phyloP scores from a whole-genome alignment of 1,284 basidiomycete species.

The Trichosporon sp. region DNA sequence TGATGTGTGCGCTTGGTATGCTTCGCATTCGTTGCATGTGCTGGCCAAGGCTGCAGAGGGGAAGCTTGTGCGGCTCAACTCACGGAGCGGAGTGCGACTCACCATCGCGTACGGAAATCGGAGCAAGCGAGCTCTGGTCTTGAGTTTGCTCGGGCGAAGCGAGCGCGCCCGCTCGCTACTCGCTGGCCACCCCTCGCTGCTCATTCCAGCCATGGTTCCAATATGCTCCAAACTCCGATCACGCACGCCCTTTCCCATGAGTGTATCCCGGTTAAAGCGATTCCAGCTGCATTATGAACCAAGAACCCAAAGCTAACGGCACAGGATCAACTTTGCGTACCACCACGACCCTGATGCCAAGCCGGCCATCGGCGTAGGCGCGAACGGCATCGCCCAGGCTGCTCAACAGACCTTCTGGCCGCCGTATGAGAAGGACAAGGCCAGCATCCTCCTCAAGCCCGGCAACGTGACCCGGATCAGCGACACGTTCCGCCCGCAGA shows the following conservation, averaged over 20 bases:
- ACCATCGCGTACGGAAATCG: not conserved
- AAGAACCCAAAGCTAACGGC: not conserved
- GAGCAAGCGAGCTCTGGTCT: not conserved
- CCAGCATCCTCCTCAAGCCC: not conserved
- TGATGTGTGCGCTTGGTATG: not conserved
- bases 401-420: not conserved
- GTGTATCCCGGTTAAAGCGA: not conserved
- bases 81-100: not conserved
- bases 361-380: not conserved
- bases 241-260: no score
- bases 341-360: not conserved
- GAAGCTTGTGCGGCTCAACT: constrained; percentile 1
- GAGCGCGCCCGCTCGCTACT: not conserved
- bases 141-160: no score
- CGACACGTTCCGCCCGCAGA: constrained; percentile 10
- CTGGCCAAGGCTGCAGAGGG: not conserved
- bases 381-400: not conserved
- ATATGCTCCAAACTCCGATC: not conserved
- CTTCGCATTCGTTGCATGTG: not conserved
- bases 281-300: constrained; percentile 21
- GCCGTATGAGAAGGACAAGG: not conserved
- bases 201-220: not conserved
- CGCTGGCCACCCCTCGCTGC: not conserved
- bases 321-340: constrained; percentile 19
- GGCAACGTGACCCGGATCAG: not conserved